Base-by-base conservation (phyloP, 371 early-diverging fungal genomes). In the Gilbertella persicaria region DNA sequence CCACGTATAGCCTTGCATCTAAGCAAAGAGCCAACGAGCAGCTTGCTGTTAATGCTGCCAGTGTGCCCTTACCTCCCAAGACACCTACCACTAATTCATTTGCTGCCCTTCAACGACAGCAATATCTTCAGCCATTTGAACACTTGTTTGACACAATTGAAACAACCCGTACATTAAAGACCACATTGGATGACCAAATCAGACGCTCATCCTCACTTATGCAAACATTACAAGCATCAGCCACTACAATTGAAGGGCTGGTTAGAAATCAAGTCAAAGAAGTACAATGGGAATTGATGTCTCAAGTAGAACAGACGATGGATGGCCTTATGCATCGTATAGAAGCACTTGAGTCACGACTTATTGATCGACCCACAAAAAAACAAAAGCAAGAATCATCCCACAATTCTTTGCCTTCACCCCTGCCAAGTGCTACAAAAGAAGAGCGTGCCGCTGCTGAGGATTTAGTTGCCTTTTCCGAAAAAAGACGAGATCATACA, bases 191-290 rank as follows among this genome's bases (percentile, higher is more conserved):
- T 55, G 91, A 89, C 45, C 91, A 91, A 64, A 84, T 92, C 37
- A 79, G 93, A 35, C 79, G 84, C 25, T 86, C 90, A 4, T 75
- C 87, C 0, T 78, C 88, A 3, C 59, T 92, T 16, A 80, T 92
- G 44, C 89, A 90, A 55, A 89, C 91, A 2, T 67, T 92, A 21
- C 89, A 88, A 57, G 76, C 87, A 10, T 80, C 84, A 0, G 82
- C 84, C 1, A 79, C 83, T 5, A 89, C 89, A 69, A 86, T 92
- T 45, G 93, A 92, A 62, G 84, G 84, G 6, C 70, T 92, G 38
- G 87, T 91, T 17, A 73, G 88, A 19, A 78, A 76, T 8, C 91
- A 90, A 53, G 83, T 90, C 56, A 77, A 88, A 40, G 91, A 92
- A 56, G 82, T 87, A 67, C 89, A 90, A 56, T 76, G 78, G 61